These are phyloP conservation scores for Geosiphon pyriformis DNA, from an alignment of 192 early-diverging fungal genomes.

Conservation along the genomic window DNA sequence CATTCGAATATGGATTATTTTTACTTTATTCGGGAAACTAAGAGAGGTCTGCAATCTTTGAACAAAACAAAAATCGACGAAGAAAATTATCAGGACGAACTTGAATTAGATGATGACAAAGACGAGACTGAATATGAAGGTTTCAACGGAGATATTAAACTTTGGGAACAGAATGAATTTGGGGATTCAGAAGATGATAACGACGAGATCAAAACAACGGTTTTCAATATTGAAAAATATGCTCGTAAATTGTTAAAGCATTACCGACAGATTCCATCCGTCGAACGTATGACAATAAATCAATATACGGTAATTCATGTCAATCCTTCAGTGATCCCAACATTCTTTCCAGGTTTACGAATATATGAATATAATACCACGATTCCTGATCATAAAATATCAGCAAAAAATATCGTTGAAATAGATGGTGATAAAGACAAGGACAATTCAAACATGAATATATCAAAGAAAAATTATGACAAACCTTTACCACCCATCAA, in stretches of 20 bases:
- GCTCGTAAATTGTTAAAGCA: background rate
- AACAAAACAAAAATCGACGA: constrained; percentile 4
- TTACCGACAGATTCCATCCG: background rate
- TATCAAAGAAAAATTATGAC: background rate
- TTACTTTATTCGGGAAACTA: constrained; percentile 43
- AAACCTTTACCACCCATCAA: constrained; percentile 15
- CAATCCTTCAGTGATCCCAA: constrained; percentile 61
- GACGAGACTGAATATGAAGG: background rate
- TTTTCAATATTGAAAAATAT: background rate
- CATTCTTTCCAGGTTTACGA: constrained; percentile 58
- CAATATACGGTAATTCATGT: constrained; percentile 44
- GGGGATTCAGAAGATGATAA: background rate
- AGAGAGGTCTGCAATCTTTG: background rate
- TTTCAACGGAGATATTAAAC: background rate
- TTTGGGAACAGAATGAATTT: background rate
- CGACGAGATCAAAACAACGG: background rate
- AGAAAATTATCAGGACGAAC: background rate
- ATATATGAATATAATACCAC: constrained; percentile 48
- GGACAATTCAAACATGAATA: background rate
- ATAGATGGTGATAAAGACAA: background rate
- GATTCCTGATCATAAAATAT: too few relatives aligned
- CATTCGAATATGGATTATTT: constrained; percentile 73
- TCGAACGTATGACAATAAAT: background rate
- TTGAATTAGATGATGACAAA: background rate
- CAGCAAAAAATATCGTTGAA: background rate